A percentile compares a stretch with the other conserved stretches of the same genome.
phyloP scores from a whole-genome alignment of 225 moss, liverwort and hornwort species.

The Antitrichia curtipendula region DNA sequence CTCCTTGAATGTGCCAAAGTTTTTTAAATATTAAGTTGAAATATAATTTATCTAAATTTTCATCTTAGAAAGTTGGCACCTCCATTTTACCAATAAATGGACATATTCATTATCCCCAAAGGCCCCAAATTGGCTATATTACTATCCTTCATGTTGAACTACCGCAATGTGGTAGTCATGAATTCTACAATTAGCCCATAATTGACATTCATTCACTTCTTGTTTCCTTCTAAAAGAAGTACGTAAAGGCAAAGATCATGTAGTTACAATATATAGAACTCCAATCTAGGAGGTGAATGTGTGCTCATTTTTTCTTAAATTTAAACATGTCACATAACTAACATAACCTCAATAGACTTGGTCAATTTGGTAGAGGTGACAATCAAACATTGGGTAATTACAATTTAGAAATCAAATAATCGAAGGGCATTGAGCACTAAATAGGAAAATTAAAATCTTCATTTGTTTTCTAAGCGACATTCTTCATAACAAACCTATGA shows the following conservation, averaged over 20 bases:
- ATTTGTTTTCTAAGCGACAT: neutral
- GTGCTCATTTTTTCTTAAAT: neutral
- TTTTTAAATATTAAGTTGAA: neutral
- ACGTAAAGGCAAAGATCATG: neutral
- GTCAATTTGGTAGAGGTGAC: neutral
- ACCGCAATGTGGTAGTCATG: neutral
- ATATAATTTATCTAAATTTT: neutral
- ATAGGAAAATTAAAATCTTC: neutral
- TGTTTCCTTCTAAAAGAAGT: too few relatives aligned
- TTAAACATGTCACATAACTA: neutral
- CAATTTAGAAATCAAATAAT: neutral
- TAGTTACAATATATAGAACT: rapidly evolving
- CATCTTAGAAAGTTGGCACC: rapidly evolving
- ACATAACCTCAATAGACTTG: neutral
- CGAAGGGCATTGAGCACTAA: neutral
- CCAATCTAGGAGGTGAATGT: neutral
- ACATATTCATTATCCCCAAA: too few relatives aligned
- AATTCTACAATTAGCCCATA: neutral
- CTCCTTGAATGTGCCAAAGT: neutral
- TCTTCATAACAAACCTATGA: neutral
- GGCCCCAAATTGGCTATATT: rapidly evolving
- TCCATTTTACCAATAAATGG: neutral
- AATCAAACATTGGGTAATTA: neutral
- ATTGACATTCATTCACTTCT: neutral
- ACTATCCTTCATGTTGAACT: neutral